These are phyloP conservation scores for Yamadazyma aaseri DNA, from an alignment of 1,139 yeast species.

Conservation along the genomic window DNA sequence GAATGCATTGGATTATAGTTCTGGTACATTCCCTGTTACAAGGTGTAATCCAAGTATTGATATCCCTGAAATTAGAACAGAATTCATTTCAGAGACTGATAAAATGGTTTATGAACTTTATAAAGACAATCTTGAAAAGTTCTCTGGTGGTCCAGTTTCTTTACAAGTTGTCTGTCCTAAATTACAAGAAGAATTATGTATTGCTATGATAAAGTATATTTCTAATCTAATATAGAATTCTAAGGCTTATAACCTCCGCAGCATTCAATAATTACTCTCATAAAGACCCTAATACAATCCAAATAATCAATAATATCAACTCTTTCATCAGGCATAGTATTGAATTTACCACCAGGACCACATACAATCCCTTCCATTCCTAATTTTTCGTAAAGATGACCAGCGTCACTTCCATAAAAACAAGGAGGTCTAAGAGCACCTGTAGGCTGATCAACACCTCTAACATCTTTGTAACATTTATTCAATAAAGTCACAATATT, in stretches of 20 bases:
- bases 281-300: conserved; percentile 14
- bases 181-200: conserved; percentile 14
- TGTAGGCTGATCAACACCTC: conserved; percentile 23
- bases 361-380: conserved; percentile 18
- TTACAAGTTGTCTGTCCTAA: conserved; percentile 13
- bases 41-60: conserved; percentile 13
- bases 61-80: conserved; percentile 6
- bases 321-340: conserved; percentile 17
- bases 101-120: conserved; percentile 11
- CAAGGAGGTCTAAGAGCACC: conserved; percentile 26
- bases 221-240: conserved; percentile 1
- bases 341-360: conserved; percentile 16
- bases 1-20: conserved; percentile 16
- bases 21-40: conserved; percentile 16
- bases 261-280: conserved; percentile 13
- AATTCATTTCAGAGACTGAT: conserved; percentile 12
- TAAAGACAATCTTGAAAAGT: conserved; percentile 8
- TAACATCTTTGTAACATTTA: conserved; percentile 16
- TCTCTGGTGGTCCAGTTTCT: conserved; percentile 15
- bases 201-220: conserved; percentile 8
- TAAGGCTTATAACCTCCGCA: conserved; percentile 13
- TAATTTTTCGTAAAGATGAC: conserved; percentile 23
- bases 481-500: conserved; percentile 19
- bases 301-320: conserved; percentile 16
- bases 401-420: conserved; percentile 26